Evolutionary conservation across 139 green algal genomes (phyloP).

Genomic region (Auxenochlorella pyrenoidosa): DNA sequence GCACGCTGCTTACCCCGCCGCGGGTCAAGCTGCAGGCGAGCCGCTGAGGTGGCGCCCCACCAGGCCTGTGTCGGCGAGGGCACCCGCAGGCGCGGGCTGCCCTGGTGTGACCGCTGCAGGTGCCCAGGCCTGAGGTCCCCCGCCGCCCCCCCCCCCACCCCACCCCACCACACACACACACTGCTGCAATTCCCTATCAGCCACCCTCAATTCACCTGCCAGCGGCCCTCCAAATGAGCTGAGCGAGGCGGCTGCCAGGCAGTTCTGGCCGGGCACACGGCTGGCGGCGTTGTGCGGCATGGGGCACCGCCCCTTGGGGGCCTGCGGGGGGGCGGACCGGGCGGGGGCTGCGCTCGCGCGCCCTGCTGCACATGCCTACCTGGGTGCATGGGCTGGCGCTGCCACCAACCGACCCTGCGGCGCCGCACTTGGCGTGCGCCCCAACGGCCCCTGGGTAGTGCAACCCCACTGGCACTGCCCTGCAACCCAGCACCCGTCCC

Average conservation of each 20-base stretch:
- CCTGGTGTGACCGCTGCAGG: neutral
- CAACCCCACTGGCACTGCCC: too few relatives aligned
- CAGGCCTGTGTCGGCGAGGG: too few relatives aligned
- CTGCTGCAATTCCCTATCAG: too few relatives aligned
- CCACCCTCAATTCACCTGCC: neutral
- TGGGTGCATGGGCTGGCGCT: neutral
- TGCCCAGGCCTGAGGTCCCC: neutral
- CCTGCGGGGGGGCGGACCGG: neutral
- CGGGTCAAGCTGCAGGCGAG: too few relatives aligned
- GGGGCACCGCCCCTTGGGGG: slow-evolving; percentile 17
- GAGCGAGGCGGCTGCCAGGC: slow-evolving; percentile 62
- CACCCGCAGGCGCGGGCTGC: too few relatives aligned
- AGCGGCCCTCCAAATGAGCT: slow-evolving; percentile 65
- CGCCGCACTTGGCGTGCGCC: too few relatives aligned
- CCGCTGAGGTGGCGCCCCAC: too few relatives aligned
- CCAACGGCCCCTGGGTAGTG: too few relatives aligned
- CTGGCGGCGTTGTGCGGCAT: slow-evolving; percentile 17
- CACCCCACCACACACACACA: too few relatives aligned
- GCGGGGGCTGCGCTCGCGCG: neutral
- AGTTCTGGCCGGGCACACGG: slow-evolving; percentile 2
- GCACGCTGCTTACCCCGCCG: too few relatives aligned
- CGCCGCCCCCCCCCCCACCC: neutral
- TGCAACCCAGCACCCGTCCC: too few relatives aligned
- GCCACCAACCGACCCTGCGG: slow-evolving; percentile 17
- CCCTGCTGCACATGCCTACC: too few relatives aligned